Conservation (phyloP, 1,284 basidiomycete species). For the Naganishia sp. region DNA sequence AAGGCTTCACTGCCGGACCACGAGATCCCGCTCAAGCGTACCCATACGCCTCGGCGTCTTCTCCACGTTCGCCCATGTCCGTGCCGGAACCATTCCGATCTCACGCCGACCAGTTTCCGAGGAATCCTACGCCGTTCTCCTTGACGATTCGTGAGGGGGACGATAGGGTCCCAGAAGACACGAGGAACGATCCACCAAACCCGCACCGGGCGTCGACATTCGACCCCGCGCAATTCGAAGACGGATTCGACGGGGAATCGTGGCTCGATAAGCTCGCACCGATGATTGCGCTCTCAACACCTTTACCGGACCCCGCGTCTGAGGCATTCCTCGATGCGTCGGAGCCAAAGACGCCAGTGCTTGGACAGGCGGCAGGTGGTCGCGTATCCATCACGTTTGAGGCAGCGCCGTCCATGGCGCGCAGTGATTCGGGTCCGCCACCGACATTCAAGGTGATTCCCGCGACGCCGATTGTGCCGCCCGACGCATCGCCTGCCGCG, state of each 20-base stretch:
- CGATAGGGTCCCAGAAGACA: neutral
- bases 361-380: neutral
- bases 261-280: neutral
- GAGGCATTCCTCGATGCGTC: neutral
- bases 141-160: conserved; percentile 19
- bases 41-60: neutral
- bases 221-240: conserved; percentile 25
- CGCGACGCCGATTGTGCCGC: conserved; percentile 19
- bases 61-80: neutral
- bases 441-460: conserved; percentile 26
- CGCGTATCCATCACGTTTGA: conserved; percentile 1
- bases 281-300: neutral
- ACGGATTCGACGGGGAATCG: conserved; percentile 11
- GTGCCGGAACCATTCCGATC: neutral
- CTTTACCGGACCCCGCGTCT: neutral
- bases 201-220: neutral
- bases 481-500: neutral
- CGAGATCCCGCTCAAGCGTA: neutral
- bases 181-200: neutral
- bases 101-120: neutral
- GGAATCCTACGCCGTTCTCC: conserved; percentile 14
- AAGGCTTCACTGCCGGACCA: conserved; percentile 6
- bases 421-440: conserved; percentile 16
- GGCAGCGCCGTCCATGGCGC: conserved; percentile 7
- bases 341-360: neutral